Evolutionary conservation across 2,329 filamentous ascomycete species (phyloP), one percentile per base, ranked within the genome.

Genomic region (Ophiostoma tasmaniense): DNA sequence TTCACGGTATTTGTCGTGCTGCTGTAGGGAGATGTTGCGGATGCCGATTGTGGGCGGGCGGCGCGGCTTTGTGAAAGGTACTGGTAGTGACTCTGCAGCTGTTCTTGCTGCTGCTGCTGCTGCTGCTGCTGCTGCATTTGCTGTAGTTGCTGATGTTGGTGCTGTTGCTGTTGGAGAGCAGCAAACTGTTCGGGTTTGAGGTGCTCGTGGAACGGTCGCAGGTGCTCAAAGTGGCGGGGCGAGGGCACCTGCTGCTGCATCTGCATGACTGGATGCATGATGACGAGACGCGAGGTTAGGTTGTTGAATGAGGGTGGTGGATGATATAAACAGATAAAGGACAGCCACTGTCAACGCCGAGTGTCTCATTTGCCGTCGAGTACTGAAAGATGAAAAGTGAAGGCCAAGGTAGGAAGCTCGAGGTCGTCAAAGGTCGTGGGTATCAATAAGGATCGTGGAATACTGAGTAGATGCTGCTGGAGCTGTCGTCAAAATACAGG

Each of bases 201-300:
- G 39, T 76, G 75, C 22, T 72, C 71, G 35, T 77, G 73, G 67
- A 75, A 73, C 42, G 74, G 71, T 62, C 74, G 75, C 67, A 77
- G 75, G 64, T 77, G 73, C 71, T 81, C 79, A 73, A 79, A 76
- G 70, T 78, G 79, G 69, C 78, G 76, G 70, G 78, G 77, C 64
- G 78, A 77, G 70, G 80, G 82, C 81, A 83, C 81, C 80, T 79
- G 79, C 73, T 77, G 72, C 80, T 82, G 81, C 79, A 80, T 81
- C 75, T 85, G 83, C 70, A 84, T 76, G 71, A 82, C 78, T 72
- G 83, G 82, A 71, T 84, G 79, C 82, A 71, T 62, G 70, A 70
- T 71, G 37, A 14, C 35, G 61, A n/a, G 70, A 25, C 14, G 45
- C 30, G 59, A 37, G 11, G 39, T n/a, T 17, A 45, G 42, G 42